These are phyloP conservation scores for Phaeosphaeriaceae sp. DNA, from an alignment of 2,329 filamentous ascomycete genomes.

Conservation along the genomic window DNA sequence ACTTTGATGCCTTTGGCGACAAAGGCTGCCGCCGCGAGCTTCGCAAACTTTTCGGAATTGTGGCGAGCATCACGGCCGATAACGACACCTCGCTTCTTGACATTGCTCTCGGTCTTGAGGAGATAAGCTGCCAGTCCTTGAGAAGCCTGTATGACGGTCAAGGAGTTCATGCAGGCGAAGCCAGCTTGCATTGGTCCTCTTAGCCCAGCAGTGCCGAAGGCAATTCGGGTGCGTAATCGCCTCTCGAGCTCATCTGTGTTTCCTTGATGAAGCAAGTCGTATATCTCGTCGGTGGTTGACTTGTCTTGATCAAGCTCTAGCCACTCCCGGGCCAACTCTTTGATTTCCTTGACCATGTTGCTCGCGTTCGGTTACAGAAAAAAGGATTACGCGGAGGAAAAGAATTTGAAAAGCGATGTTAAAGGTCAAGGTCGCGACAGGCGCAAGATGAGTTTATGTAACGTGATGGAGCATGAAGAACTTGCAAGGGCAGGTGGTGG, in stretches of 20 bases:
- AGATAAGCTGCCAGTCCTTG: slow-evolving; percentile 70
- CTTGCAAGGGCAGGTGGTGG: slow-evolving; percentile 31
- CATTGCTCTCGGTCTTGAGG: slow-evolving; percentile 52
- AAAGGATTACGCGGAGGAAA: neutral
- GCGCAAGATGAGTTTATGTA: neutral
- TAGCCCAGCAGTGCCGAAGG: slow-evolving; percentile 69
- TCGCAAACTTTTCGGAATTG: slow-evolving; percentile 68
- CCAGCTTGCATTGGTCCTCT: slow-evolving; percentile 71
- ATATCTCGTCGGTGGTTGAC: slow-evolving; percentile 61
- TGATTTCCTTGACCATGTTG: slow-evolving; percentile 43
- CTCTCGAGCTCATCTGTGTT: slow-evolving; percentile 59
- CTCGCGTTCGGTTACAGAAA: neutral
- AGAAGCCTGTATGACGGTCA: slow-evolving; percentile 68
- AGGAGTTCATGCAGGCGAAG: slow-evolving; percentile 66
- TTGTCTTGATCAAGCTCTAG: slow-evolving; percentile 65
- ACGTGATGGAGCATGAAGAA: slow-evolving; percentile 17
- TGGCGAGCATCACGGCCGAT: slow-evolving; percentile 69
- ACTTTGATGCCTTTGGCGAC: slow-evolving; percentile 65
- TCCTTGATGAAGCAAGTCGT: slow-evolving; percentile 55
- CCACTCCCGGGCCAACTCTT: slow-evolving; percentile 62
- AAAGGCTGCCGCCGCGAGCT: slow-evolving; percentile 66
- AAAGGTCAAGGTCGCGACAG: neutral
- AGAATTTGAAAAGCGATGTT: neutral
- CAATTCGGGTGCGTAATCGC: slow-evolving; percentile 62
- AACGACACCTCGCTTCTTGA: slow-evolving; percentile 59